These are phyloP conservation scores for Neopestalotiopsis clavispora DNA, from an alignment of 2,329 filamentous ascomycete species.

Conservation along the genomic window DNA sequence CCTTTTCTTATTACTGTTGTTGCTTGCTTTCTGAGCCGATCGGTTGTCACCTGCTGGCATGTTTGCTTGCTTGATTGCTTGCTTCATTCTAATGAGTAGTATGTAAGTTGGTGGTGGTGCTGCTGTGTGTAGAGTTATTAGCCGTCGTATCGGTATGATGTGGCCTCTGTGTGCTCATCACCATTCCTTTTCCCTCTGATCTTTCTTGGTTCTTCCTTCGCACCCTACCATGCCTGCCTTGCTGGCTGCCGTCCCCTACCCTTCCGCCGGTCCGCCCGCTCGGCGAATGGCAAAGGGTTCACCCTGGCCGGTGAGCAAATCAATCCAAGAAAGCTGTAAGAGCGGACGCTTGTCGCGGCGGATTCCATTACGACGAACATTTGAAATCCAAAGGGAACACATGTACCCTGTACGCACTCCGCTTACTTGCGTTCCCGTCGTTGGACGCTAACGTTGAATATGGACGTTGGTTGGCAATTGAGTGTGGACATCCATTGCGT, in stretches of 20 bases:
- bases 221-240: neutral
- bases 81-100: neutral
- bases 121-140: neutral
- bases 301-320: slow-evolving; percentile 12
- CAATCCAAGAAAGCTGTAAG: neutral
- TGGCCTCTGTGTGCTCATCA: slow-evolving; percentile 1
- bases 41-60: neutral
- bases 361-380: neutral
- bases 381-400: neutral
- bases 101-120: slow-evolving; percentile 1
- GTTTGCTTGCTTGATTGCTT: neutral
- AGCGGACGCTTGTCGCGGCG: neutral
- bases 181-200: neutral
- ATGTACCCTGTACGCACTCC: neutral
- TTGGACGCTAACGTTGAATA: neutral
- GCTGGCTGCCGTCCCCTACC: neutral
- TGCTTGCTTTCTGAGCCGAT: neutral
- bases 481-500: neutral
- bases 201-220: neutral
- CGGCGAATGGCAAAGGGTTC: neutral
- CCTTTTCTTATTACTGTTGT: neutral
- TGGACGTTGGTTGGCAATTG: neutral
- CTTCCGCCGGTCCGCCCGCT: slow-evolving; percentile 14
- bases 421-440: neutral
- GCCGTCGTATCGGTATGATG: slow-evolving; percentile 2